These are phyloP conservation scores for Blastobotrys arbuscula DNA, from an alignment of 1,139 yeast species.

Conservation along the genomic window DNA sequence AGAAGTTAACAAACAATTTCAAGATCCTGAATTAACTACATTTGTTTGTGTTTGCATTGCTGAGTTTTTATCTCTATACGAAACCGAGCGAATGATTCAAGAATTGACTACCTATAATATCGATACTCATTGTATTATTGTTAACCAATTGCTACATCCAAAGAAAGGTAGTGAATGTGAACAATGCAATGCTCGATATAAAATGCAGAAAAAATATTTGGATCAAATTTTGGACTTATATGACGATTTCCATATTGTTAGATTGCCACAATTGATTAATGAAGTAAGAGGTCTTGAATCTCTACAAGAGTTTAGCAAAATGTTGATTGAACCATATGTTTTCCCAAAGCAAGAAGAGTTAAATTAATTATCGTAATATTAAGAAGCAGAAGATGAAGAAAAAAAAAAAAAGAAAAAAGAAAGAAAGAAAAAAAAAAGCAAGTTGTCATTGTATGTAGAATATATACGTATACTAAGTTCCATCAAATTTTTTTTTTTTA, in stretches of 20 bases:
- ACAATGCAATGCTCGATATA: slow-evolving; percentile 88
- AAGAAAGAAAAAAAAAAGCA: too few relatives aligned
- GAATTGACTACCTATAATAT: slow-evolving; percentile 90
- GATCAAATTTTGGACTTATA: slow-evolving; percentile 93
- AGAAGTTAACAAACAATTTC: slow-evolving; percentile 90
- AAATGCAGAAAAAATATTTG: slow-evolving; percentile 91
- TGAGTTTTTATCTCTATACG: slow-evolving; percentile 90
- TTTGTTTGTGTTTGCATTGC: slow-evolving; percentile 97
- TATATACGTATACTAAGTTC: not conserved
- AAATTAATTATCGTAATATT: too few relatives aligned
- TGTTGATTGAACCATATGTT: slow-evolving; percentile 32
- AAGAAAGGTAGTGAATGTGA: slow-evolving; percentile 60
- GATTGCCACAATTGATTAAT: slow-evolving; percentile 88
- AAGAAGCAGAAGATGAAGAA: too few relatives aligned
- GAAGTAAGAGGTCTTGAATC: slow-evolving; percentile 91
- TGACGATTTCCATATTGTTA: slow-evolving; percentile 90
- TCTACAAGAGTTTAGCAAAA: slow-evolving; percentile 47
- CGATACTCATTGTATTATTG: slow-evolving; percentile 94
- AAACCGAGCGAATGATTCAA: slow-evolving; percentile 95
- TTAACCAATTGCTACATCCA: slow-evolving; percentile 86
- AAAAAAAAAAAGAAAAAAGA: too few relatives aligned
- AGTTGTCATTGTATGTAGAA: too few relatives aligned
- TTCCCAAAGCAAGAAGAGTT: slow-evolving; percentile 14
- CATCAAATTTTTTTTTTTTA: not conserved
- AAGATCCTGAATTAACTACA: slow-evolving; percentile 92